Base-by-base conservation (phyloP, 2,329 filamentous ascomycete species). In the Cladobotryum mycophilum region DNA sequence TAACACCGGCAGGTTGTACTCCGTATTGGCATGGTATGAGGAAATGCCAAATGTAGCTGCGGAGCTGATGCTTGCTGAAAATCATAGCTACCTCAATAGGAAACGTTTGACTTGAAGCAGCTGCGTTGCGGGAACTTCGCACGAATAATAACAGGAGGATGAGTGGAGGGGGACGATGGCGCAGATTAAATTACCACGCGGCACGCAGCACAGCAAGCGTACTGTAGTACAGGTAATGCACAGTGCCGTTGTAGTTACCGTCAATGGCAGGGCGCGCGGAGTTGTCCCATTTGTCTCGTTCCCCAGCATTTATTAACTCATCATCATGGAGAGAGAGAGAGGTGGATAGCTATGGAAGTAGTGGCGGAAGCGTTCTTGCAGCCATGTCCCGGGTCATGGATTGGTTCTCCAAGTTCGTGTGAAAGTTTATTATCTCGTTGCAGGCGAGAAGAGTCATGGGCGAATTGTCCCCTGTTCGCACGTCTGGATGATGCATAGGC, bases 71-170 rank as follows among this genome's bases (percentile, higher is more conserved):
- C 48, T 51, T 41, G 41, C 42, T 47, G 45, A 48, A 47, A 41
- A n/a, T 49, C 49, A 52, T 44, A 45, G 41, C 40, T 52, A 45
- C 49, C 49, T 47, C 49, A 45, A 52, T 40, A 41, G 49, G 49
- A 52, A 44, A 35, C 49, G 46, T 44, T 43, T 40, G 47, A 51
- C 46, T 44, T 47, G 41, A 46, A 47, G 49, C 49, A 44, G 49
- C 49, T 47, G 49, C 38, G 44, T 41, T 47, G 49, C 47, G 49
- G 49, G 22, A 41, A 30, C 25, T 30, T 30, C 25, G 25, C 25
- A 30, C 25, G 48, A 50, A 37, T 45, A 5, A 20, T 34, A 20
- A 30, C 37, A 34, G 9, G 17, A 47, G 45, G 44, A 44, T 40
- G 49, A 38, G 49, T 40, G 41, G 49, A 40, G 45, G 20, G n/a